Percentiles rank a stretch among this genome's conserved stretches.
phyloP scores from a whole-genome alignment of 257 asterid genomes.

The Nyctanthes arbortristis region DNA sequence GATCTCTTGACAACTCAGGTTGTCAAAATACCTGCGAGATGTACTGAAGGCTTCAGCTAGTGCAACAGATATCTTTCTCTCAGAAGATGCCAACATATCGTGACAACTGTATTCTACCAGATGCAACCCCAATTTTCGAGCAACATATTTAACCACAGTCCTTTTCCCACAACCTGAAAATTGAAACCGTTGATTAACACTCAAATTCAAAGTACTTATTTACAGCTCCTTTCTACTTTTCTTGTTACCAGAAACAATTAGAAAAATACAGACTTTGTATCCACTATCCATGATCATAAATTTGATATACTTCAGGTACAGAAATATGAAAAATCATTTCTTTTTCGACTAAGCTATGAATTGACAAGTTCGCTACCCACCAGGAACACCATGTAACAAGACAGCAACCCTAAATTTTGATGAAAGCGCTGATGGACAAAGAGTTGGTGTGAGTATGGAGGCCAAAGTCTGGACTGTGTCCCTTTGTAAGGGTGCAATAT shows the following conservation, averaged over 20 bases:
- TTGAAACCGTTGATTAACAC: conserved; percentile 24
- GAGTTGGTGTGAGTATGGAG: conserved; percentile 77
- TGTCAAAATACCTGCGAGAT: conserved; percentile 69
- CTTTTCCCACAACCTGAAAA: conserved; percentile 89
- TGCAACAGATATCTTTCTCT: conserved; percentile 75
- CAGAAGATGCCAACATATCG: conserved; percentile 72
- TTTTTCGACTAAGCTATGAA: conserved; percentile 9
- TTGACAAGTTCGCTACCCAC: conserved; percentile 41
- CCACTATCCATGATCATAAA: conserved; percentile 5
- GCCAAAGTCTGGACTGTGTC: conserved; percentile 63
- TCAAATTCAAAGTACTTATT: neutral
- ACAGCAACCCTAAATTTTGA: conserved; percentile 85
- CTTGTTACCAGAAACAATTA: neutral
- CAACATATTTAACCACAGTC: conserved; percentile 78
- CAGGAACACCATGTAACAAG: conserved; percentile 75
- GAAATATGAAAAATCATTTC: conserved; percentile 9
- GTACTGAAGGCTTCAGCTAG: conserved; percentile 81
- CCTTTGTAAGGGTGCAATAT: conserved; percentile 59
- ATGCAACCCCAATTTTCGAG: conserved; percentile 85
- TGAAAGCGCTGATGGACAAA: conserved; percentile 80
- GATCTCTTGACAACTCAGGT: conserved; percentile 22
- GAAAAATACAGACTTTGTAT: neutral
- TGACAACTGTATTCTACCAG: conserved; percentile 91
- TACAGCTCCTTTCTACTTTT: neutral
- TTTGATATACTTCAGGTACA: neutral